These are phyloP conservation scores for Cunninghamia lanceolata DNA, from an alignment of 75 land plant species.

Conservation along the genomic window DNA sequence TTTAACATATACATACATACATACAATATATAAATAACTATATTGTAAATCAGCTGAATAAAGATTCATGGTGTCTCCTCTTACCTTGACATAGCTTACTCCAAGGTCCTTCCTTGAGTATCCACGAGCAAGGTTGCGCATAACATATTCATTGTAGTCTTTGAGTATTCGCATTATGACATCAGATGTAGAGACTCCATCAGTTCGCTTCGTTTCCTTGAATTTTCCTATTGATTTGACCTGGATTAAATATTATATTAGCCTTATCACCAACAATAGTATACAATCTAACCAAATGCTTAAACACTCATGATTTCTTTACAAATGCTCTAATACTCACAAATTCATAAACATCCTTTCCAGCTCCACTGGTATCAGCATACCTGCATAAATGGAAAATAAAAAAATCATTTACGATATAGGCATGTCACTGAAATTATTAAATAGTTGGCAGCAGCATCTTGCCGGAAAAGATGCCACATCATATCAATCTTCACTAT, in stretches of 20 bases:
- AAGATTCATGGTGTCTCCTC: neutral
- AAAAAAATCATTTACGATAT: neutral
- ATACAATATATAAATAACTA: no score
- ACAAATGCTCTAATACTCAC: slow-evolving; percentile 25
- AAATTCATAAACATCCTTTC: slow-evolving; percentile 48
- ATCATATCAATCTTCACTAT: neutral
- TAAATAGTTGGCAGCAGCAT: neutral
- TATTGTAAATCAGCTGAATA: neutral
- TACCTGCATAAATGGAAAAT: slow-evolving; percentile 26
- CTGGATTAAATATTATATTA: slow-evolving; percentile 16
- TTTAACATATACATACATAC: no score
- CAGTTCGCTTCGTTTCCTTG: slow-evolving; percentile 40
- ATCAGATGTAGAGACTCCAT: slow-evolving; percentile 49
- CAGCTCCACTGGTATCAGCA: slow-evolving; percentile 45
- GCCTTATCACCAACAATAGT: neutral
- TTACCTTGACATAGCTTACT: slow-evolving; percentile 54
- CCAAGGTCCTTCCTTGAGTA: slow-evolving; percentile 53
- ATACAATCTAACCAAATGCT: neutral
- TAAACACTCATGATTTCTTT: neutral
- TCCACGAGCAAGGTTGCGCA: slow-evolving; percentile 56
- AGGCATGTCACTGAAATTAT: neutral
- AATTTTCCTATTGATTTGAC: slow-evolving; percentile 43
- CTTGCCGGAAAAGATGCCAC: neutral
- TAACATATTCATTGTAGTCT: slow-evolving; percentile 54
- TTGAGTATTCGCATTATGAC: slow-evolving; percentile 47